Evolutionary conservation across 371 early-diverging fungal species (phyloP).

Genomic region (Mucor circinelloides): DNA sequence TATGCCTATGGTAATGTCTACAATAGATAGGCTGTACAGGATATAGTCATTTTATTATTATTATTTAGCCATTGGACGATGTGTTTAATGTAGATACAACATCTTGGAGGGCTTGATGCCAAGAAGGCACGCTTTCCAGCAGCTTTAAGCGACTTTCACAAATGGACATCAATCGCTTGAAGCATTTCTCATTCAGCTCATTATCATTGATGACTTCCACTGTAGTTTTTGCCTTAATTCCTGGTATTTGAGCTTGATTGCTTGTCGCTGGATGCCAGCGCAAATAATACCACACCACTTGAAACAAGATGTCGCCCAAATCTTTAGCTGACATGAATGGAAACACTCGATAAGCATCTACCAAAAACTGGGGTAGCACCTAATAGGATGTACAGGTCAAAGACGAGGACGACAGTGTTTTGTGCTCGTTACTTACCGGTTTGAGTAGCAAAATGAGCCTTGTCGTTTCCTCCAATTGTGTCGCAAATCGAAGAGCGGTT

Average conservation of each 20-base stretch:
- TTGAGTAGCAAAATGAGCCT: slow-evolving; percentile 25
- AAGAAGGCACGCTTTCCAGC: slow-evolving; percentile 20
- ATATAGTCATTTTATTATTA: too few relatives aligned
- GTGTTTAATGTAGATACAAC: background rate
- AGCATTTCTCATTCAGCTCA: slow-evolving; percentile 24
- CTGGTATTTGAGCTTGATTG: slow-evolving; percentile 17
- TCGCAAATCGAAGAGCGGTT: slow-evolving; percentile 37
- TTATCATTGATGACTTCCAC: background rate
- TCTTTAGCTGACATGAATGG: slow-evolving; percentile 41
- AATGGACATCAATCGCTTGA: slow-evolving; percentile 15
- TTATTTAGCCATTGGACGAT: background rate
- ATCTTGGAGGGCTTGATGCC: slow-evolving; percentile 23
- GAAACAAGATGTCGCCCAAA: slow-evolving; percentile 35
- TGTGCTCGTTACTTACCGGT: slow-evolving; percentile 20
- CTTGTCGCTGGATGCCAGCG: slow-evolving; percentile 20
- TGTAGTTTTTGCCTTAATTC: slow-evolving; percentile 16
- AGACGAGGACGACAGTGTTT: background rate
- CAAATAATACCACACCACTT: slow-evolving; percentile 43
- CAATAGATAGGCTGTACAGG: too few relatives aligned
- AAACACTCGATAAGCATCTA: slow-evolving; percentile 28
- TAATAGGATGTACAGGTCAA: background rate
- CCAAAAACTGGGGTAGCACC: slow-evolving; percentile 28
- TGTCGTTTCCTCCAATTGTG: slow-evolving; percentile 45
- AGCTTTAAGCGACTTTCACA: slow-evolving; percentile 22
- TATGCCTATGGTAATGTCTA: background rate